These are phyloP conservation scores for Eleusine coracana DNA, from an alignment of 176 grass and related monocot genomes.

Conservation along the genomic window DNA sequence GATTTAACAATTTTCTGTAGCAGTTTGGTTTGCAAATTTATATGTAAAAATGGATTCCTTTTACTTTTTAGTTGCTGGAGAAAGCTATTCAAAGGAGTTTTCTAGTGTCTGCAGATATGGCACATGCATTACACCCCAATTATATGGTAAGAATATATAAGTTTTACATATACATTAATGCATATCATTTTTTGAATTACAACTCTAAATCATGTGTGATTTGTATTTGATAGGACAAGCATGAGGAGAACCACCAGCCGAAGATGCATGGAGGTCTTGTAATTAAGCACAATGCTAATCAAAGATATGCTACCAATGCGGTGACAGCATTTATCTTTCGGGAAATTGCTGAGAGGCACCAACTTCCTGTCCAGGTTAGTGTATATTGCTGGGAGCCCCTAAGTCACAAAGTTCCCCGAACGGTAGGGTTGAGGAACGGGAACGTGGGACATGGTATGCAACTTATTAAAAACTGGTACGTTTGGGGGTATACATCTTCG, in stretches of 20 bases:
- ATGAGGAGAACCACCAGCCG: conserved; percentile 98
- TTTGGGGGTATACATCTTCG: too few species aligned
- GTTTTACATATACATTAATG: neutral
- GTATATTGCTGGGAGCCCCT: neutral
- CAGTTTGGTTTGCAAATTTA: conserved; percentile 28
- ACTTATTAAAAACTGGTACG: too few species aligned
- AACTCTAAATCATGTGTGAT: conserved; percentile 1
- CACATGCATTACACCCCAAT: conserved; percentile 94
- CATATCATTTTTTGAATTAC: neutral
- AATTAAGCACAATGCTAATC: conserved; percentile 96
- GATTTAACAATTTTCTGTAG: neutral
- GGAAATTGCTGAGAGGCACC: conserved; percentile 80
- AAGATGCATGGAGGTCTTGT: conserved; percentile 95
- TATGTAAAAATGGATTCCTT: conserved; percentile 22
- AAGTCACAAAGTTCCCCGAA: too few species aligned
- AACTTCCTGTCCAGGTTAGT: conserved; percentile 81
- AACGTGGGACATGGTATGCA: too few species aligned
- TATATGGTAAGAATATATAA: conserved; percentile 65
- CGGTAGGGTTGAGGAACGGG: too few species aligned
- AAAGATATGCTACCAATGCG: conserved; percentile 96
- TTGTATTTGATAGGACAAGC: conserved; percentile 74
- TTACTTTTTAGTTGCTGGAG: conserved; percentile 71
- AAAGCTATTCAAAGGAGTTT: conserved; percentile 93
- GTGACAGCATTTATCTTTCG: conserved; percentile 84
- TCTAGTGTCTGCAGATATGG: conserved; percentile 97